Evolutionary conservation across 176 grass and related monocot species (phyloP), one percentile per base, ranked within the genome.

Genomic region (Carex cristatella): DNA sequence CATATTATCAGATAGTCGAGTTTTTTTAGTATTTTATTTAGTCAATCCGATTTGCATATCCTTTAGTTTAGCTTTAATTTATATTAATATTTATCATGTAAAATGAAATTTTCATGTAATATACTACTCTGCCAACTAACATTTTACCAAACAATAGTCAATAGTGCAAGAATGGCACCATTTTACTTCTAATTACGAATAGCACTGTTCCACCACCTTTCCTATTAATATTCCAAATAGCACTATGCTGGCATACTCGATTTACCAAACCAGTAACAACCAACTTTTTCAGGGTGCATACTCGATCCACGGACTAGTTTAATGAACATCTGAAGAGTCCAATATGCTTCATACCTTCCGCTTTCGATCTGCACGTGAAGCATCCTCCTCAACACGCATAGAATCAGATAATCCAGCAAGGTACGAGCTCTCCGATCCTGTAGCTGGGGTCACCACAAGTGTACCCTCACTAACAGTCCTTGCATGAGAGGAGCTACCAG

Each of bases 351-450:
- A 85, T 90, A 98, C 96, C 85, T 98, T 98, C 46, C 93, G 90
- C 61, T 94, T 98, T 81, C 88, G 89, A n/a, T 98, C 93, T 61
- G 87, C 64, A 83, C 88, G 91, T 85, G 87, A 93, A 61, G 65
- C 51, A 68, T 93, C 91, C 35, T 98, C 96, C 48, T 95, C 93
- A 81, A 83, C 40, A 1, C 42, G 19, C 78, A 88, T 73, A 65
- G 85, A 87, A 19, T 98, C 91, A 87, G 89, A 90, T 38, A 90
- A 87, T 60, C 61, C 64, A 51, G 81, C 46, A 53, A 64, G 31
- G 84, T 86, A 79, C 13, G 91, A 54, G 54, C 75, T 89, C 58
- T 98, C 91, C 18, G 77, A 84, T 42, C 83, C 90, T 62, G 80
- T 61, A 86, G 84, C 88, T 63, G 88, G 87, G 89, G 88, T 68